A percentile compares a stretch with the other conserved stretches of the same genome.
Evolutionary conservation across 352 stramenopile species (phyloP).

Genomic region (Saprolegnia diclina): DNA sequence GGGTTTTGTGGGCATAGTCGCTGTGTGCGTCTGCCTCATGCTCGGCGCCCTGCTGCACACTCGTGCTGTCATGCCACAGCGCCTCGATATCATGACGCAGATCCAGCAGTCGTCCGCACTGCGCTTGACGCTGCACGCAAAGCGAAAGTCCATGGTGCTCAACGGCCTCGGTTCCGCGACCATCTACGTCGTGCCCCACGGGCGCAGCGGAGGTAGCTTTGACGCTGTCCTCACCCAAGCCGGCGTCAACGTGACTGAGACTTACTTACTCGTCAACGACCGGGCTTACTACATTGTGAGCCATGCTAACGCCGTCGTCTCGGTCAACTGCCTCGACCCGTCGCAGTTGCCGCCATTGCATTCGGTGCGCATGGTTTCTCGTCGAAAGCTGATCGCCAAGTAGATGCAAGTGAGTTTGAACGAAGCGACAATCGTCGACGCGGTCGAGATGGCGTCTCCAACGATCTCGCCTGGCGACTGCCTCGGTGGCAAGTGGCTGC

Average conservation of each 20-base stretch:
- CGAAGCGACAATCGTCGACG: neutral
- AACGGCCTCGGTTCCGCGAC: neutral
- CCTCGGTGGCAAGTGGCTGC: constrained; percentile 29
- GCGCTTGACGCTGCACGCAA: neutral
- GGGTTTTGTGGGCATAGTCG: too few species aligned
- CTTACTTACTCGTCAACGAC: constrained; percentile 1
- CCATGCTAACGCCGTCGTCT: neutral
- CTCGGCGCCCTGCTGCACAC: too few species aligned
- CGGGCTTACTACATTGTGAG: neutral
- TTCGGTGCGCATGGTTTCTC: neutral
- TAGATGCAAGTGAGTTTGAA: constrained; percentile 11
- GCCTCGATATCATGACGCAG: neutral
- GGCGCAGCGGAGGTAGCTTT: neutral
- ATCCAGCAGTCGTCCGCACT: neutral
- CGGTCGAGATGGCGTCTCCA: neutral
- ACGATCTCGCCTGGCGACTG: neutral
- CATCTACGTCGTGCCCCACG: neutral
- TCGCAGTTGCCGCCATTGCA: neutral
- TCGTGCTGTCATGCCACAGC: too few species aligned
- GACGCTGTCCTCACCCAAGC: neutral
- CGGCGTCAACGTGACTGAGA: neutral
- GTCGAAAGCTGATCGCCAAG: neutral
- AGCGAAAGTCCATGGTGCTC: neutral
- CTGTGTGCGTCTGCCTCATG: too few species aligned
- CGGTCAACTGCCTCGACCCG: neutral